A percentile compares a stretch with the other conserved stretches of the same genome.
These are phyloP conservation scores for Ogataea allantospora DNA, from an alignment of 805 yeast species.

Conservation along the genomic window DNA sequence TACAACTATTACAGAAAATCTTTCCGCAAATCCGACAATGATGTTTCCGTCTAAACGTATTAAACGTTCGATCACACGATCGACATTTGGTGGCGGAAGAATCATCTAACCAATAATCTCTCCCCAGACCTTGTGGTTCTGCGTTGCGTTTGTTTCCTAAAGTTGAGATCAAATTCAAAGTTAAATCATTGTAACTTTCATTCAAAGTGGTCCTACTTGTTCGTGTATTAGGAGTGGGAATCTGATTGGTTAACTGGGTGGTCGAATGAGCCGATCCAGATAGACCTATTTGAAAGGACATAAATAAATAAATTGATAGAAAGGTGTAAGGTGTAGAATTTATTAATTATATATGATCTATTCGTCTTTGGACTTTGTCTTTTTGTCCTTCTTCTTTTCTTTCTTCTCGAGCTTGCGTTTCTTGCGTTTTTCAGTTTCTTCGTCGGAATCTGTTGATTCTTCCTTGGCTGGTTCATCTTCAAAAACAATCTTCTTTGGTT, in stretches of 20 bases:
- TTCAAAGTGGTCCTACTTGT: constrained; percentile 5
- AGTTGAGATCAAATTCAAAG: constrained; percentile 25
- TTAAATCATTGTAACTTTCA: constrained; percentile 25
- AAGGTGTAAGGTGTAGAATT: constrained; percentile 5
- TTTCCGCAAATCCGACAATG: constrained; percentile 97
- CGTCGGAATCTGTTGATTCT: constrained; percentile 5
- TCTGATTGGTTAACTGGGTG: constrained; percentile 26
- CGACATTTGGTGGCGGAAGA: constrained; percentile 87
- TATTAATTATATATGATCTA: constrained; percentile 7
- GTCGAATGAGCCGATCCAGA: constrained; percentile 26
- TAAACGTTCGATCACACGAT: constrained; percentile 74
- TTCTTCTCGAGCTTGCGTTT: constrained; percentile 27
- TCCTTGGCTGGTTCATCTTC: constrained; percentile 2
- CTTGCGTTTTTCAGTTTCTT: constrained; percentile 26
- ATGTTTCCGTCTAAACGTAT: constrained; percentile 86
- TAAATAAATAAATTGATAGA: neutral
- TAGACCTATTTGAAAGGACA: constrained; percentile 11
- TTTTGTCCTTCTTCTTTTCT: constrained; percentile 19
- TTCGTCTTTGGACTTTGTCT: constrained; percentile 25
- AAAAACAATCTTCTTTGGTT: neutral
- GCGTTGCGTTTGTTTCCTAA: constrained; percentile 19
- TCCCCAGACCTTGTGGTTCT: constrained; percentile 47
- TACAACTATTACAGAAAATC: constrained; percentile 84
- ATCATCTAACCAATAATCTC: constrained; percentile 95
- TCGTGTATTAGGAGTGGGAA: constrained; percentile 13